A percentile compares a stretch with the other conserved stretches of the same genome.
These are phyloP conservation scores for Botrytis elliptica DNA, from an alignment of 2,329 filamentous ascomycete genomes.

Conservation along the genomic window DNA sequence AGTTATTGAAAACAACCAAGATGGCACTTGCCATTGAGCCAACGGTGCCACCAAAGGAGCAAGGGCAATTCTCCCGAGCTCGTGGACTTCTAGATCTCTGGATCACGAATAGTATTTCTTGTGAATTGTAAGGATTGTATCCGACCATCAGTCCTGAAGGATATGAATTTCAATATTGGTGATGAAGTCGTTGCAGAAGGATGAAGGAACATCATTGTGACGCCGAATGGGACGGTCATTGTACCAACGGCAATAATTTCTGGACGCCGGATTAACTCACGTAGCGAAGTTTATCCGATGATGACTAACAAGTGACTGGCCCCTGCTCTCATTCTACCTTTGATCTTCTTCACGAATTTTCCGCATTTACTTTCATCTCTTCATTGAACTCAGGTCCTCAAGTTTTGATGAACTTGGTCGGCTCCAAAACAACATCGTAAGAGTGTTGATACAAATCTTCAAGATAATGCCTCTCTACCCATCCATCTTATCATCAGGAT, in stretches of 20 bases:
- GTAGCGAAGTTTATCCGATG: not conserved
- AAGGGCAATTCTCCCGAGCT: not conserved
- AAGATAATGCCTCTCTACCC: not conserved
- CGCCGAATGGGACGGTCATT: not conserved
- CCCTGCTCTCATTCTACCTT: not conserved
- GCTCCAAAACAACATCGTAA: not conserved
- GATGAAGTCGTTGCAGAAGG: not conserved
- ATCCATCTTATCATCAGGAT: not conserved
- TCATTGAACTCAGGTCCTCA: not conserved
- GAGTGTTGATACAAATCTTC: not conserved
- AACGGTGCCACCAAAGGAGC: constrained; percentile 1
- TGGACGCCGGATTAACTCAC: not conserved
- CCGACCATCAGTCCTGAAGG: not conserved
- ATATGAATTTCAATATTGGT: not conserved
- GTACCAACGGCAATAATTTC: not conserved
- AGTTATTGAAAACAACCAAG: not conserved
- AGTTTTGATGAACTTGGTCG: not conserved
- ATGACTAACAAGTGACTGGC: constrained; percentile 7
- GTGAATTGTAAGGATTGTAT: no score
- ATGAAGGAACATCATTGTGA: not conserved
- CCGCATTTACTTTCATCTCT: not conserved
- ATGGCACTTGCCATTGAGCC: constrained; percentile 7
- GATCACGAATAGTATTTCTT: not conserved
- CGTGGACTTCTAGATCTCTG: not conserved
- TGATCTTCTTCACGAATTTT: not conserved